Evolutionary conservation across 345 rosid species (phyloP), one percentile per base, ranked within the genome.

Genomic region (Citropsis articulata): DNA sequence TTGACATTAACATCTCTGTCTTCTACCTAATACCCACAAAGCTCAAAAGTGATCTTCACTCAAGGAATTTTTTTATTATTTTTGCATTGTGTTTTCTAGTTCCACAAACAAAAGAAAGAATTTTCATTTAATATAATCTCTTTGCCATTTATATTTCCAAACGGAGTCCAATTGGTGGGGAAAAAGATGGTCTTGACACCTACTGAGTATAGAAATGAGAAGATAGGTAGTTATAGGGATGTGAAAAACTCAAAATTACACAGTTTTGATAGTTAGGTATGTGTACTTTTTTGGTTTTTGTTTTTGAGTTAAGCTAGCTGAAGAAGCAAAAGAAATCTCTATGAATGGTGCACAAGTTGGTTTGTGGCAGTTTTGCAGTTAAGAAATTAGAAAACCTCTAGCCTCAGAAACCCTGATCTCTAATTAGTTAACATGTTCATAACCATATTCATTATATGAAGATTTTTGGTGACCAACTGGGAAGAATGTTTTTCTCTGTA

Each of bases 21-120:
- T 75, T 75, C 74, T 79, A 83, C 88, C 87, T 85, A 86, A 80
- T 82, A 62, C 79, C 76, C 78, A 78, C 68, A 16, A 80, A 81
- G 55, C 48, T 72, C 50, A 82, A 76, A 83, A 83, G 82, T 88
- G 79, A 73, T 76, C 83, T 86, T 78, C 82, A 86, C 86, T 86
- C 89, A 75, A 86, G 61, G 70, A 77, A 19, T 64, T 71, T 60
- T 57, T 56, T 1, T 42, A 77, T 22, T 69, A 66, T 48, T 57
- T 62, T 75, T 35, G 38, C 73, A 71, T 63, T 13, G 48, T 55
- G 65, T 35, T 63, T 63, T 72, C 59, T 40, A 50, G 42, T 45
- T 72, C 62, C 75, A 48, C 48, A 76, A 80, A 59, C 45, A 6
- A 24, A 78, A 63, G 77, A 70, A 9, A 70, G 7, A 66, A 28